These are phyloP conservation scores for Pleurotus pulmonarius DNA, from an alignment of 768 basidiomycete species.

Conservation along the genomic window DNA sequence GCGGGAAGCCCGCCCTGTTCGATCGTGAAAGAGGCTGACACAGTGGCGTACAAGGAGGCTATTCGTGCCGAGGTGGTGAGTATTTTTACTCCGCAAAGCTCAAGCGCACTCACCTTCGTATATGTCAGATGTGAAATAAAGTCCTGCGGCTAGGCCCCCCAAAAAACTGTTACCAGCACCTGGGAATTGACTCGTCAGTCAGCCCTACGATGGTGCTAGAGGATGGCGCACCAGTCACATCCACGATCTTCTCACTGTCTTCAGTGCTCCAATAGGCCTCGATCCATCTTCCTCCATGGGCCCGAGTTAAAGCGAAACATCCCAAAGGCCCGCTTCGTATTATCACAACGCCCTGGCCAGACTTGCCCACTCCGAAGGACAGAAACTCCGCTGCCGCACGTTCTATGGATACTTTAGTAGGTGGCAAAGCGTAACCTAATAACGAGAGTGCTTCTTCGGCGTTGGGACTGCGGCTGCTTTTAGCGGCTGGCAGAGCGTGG, in stretches of 20 bases:
- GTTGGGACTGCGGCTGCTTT: conserved; percentile 58
- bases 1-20: conserved; percentile 78
- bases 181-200: conserved; percentile 23
- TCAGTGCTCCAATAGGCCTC: conserved; percentile 64
- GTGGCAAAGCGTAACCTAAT: conserved; percentile 49
- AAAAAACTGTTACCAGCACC: conserved; percentile 92
- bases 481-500: neutral
- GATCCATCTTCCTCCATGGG: conserved; percentile 52
- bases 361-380: conserved; percentile 50
- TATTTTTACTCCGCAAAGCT: conserved; percentile 5
- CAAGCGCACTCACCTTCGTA: conserved; percentile 49
- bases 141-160: conserved; percentile 78
- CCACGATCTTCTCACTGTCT: conserved; percentile 52
- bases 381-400: conserved; percentile 63
- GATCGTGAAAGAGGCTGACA: conserved; percentile 80
- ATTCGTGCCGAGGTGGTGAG: conserved; percentile 1
- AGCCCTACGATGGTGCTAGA: neutral
- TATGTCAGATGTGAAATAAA: conserved; percentile 56
- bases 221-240: conserved; percentile 67
- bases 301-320: conserved; percentile 52
- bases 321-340: conserved; percentile 76
- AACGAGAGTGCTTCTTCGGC: conserved; percentile 77
- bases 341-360: conserved; percentile 55
- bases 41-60: conserved; percentile 73
- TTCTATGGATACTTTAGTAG: conserved; percentile 55